A percentile compares a stretch with the other conserved stretches of the same genome.
Conservation (phyloP, 148 eudicot species). For the Rhododendron mucronatum region DNA sequence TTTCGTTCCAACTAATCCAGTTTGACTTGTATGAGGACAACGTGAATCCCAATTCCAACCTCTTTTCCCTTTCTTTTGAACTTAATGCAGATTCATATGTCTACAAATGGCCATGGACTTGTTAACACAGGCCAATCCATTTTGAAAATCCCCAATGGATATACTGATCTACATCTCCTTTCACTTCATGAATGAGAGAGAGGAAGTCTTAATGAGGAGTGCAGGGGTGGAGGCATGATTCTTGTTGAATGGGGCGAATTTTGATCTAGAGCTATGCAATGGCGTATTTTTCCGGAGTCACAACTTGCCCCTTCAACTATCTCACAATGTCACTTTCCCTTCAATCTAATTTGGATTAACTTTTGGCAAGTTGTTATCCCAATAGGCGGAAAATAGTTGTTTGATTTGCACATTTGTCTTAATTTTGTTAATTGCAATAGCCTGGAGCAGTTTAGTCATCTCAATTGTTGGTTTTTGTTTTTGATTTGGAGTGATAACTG, state of each 20-base stretch:
- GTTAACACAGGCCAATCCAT: no score
- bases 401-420: not conserved
- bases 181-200: no score
- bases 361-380: not conserved
- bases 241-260: not conserved
- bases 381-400: not conserved
- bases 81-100: not conserved
- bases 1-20: not conserved
- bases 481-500: no score
- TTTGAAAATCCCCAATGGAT: no score
- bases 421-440: no score
- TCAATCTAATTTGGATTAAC: not conserved
- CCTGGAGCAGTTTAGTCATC: no score
- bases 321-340: not conserved
- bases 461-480: no score
- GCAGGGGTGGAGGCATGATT: not conserved
- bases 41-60: not conserved
- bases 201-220: no score
- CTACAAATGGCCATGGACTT: not conserved
- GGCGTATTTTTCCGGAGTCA: not conserved
- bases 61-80: not conserved
- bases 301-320: no score
- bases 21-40: not conserved
- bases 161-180: no score
- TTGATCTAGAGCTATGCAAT: not conserved